Evolutionary conservation across 2,329 filamentous ascomycete species (phyloP), one percentile per base, ranked within the genome.

Genomic region (Purpureocillium takamizusanense): DNA sequence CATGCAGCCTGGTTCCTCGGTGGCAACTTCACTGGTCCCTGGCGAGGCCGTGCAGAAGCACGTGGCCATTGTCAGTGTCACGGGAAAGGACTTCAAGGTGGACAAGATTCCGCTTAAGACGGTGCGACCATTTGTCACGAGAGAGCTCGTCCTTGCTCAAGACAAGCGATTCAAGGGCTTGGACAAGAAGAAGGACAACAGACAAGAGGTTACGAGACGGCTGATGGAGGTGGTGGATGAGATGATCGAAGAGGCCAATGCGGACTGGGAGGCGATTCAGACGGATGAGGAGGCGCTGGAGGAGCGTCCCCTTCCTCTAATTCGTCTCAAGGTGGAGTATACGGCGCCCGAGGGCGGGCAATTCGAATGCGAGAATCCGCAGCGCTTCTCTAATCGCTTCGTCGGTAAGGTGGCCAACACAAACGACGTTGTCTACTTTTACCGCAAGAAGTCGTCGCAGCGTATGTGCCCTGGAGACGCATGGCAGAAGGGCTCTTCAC

Each of bases 1-100:
- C 46, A 95, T 98, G 78, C 92, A 98, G 53, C 92, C 92, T 1
- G 92, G 92, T 0, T 98, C 92, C 0, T 97, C 92, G 0, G 83
- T 98, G 1, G 92, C 90, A 1, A 98, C 92, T 2, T 97, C 92
- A 0, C 68, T 98, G 0, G 81, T 92, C 8, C 83, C 85, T 0
- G 89, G 89, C 21, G 92, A 98, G 62, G 86, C 92, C 1, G 86
- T 88, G 1, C 70, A 86, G 7, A 98, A 98, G 56, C 85, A 97
- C 40, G 86, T 97, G 7, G 81, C 88, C 1, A 83, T 98, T 15
- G 58, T 97, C 36, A 92, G 73, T 48, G 68, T 98, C 37, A 92
- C 81, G 0, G 90, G 89, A 8, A 85, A 80, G 42, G 76, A 89
- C 10, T 95, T 95, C 59, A 76, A 78, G 33, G 73, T 79, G 11